Evolutionary conservation across 2,329 filamentous ascomycete genomes (phyloP), one percentile per base, ranked within the genome.

Genomic region (Penicillium polonicum): DNA sequence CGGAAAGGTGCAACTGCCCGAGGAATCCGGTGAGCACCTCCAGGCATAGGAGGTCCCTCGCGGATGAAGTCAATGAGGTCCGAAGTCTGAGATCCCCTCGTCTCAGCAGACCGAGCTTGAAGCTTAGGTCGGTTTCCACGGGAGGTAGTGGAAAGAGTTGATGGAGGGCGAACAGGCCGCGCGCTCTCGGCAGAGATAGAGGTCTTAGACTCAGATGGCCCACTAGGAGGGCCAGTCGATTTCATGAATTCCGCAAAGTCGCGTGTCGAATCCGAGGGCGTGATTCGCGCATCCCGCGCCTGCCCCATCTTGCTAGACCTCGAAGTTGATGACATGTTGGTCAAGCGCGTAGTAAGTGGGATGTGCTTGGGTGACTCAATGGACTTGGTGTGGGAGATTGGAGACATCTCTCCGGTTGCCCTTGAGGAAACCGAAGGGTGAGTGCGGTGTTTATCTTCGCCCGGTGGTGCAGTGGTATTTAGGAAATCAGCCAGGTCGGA

Each of bases 41-140:
- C 81, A 44, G 78, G 72, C 60, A 78, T 82, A 0, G 90, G 88
- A 3, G 92, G 92, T 0, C 92, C 93, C 70, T 91, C 88, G 45
- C 92, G 88, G 63, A 99, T 95, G 73, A 99, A 97, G 71, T 97
- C 92, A 64, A 97, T 96, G 57, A 99, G 79, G 60, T 97, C 94
- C 13, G 90, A 89, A 56, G 88, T 95, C 63, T 88, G 87, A 50
- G 85, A 85, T 51, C 80, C 82, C 57, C 78, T 79, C 49, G 86
- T 82, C 42, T 82, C 80, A 38, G 90, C 85, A 60, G 91, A 87
- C 48, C 91, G 88, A 57, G 93, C 87, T 73, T 89, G 83, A 48
- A 89, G 81, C 58, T 84, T 85, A 46, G 78, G 79, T 57, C 61
- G 64, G 46, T 65, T 70, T 52, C 61, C 67, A 23, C 60, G 62